Evolutionary conservation across 352 stramenopile species (phyloP), one percentile per base, ranked within the genome.

Genomic region (Nothophytophthora sp.): DNA sequence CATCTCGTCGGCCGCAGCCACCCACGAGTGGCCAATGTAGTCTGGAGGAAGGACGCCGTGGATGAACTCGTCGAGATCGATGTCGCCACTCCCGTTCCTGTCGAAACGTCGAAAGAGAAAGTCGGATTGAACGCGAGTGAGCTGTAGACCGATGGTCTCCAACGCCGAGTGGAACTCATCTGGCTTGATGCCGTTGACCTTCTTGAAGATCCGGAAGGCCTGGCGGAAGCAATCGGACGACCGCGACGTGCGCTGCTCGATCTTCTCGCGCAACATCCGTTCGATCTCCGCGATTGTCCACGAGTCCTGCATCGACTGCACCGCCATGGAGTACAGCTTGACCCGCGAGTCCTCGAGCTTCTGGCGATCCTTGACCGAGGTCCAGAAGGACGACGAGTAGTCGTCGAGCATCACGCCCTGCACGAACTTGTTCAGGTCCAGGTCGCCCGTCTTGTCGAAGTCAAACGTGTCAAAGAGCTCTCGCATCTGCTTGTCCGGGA

Each of bases 21-120:
- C 77, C 81, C 81, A 92, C 16, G 84, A 82, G 0, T 70, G 70
- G 0, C 80, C 76, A 13, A 63, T 88, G 51, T 92, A 92, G 37
- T 92, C 82, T 1, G 77, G 75, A 20, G 82, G 77, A 0, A 92
- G 50, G 4, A 92, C 70, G 2, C 80, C 77, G 35, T 90, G 80
- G 49, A 92, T 89, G 46, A 92, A 92, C 52, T 92, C 82, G 36
- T 88, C 73, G 16, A 92, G 41, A 34, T 92, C 82, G 50, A 92
- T 90, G 22, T 88, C 82, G 3, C 82, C 82, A 39, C 80, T 91
- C 15, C 77, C 76, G 40, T 92, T 67, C 24, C 65, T 73, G 41
- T 92, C 82, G 44, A 88, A 92, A 0, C 81, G 76, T 27, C 64
- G 56, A 43, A 92, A 92, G 4, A 92, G 49, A 11, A 82, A 56